These are phyloP conservation scores for Eucalyptus globulus DNA, from an alignment of 345 rosid genomes.

Conservation along the genomic window DNA sequence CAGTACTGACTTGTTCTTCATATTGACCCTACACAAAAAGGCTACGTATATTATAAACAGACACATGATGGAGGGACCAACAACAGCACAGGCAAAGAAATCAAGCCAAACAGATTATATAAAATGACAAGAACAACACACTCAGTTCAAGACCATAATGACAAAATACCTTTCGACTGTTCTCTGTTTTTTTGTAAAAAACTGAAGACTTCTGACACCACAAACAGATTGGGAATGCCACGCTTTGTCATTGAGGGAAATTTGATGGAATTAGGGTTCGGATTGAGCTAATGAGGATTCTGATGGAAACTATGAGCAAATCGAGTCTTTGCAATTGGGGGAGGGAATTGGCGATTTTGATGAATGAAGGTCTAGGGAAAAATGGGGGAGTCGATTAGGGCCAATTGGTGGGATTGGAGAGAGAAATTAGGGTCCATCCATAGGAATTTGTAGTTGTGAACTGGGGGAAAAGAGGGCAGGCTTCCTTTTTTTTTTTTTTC, in stretches of 20 bases:
- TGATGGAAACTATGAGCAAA: not conserved
- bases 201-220: not conserved
- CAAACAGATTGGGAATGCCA: not conserved
- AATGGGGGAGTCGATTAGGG: not conserved
- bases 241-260: not conserved
- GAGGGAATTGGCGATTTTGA: not conserved
- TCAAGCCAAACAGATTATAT: not conserved
- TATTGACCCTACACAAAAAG: not conserved
- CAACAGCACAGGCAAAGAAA: not conserved
- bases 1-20: not conserved
- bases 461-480: not conserved
- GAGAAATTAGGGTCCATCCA: not conserved
- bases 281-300: not conserved
- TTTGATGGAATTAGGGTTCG: not conserved
- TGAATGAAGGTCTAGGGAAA: not conserved
- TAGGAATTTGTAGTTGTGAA: not conserved
- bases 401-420: not conserved
- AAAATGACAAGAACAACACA: not conserved
- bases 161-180: not conserved
- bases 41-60: not conserved
- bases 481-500: not conserved
- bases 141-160: not conserved
- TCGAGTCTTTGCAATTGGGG: not conserved
- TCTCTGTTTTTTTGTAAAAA: not conserved
- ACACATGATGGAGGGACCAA: not conserved